Conservation (phyloP, 805 yeast species). For the Dipodascus geniculatus region DNA sequence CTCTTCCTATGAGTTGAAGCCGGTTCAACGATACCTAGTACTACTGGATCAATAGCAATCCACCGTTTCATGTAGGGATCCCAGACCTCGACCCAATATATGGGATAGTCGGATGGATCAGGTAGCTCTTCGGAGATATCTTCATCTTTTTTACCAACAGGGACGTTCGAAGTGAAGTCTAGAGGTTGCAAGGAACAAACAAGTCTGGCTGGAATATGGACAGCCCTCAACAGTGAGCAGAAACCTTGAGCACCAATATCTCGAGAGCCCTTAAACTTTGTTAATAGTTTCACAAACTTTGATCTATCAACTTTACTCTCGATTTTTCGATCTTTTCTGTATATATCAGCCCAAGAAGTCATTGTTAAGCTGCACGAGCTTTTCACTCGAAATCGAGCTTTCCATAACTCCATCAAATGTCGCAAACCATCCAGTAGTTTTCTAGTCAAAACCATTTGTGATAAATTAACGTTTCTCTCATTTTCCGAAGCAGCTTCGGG, state of each 20-base stretch:
- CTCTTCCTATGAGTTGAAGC: constrained; percentile 36
- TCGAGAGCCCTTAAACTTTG: constrained; percentile 49
- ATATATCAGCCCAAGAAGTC: constrained; percentile 39
- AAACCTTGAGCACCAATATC: constrained; percentile 85
- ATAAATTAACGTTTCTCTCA: constrained; percentile 22
- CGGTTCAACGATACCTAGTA: constrained; percentile 49
- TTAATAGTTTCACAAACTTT: constrained; percentile 34
- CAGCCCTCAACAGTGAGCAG: constrained; percentile 58
- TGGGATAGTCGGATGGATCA: constrained; percentile 37
- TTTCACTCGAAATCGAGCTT: constrained; percentile 36
- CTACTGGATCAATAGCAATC: constrained; percentile 79
- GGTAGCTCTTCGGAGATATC: background rate
- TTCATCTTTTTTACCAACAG: constrained; percentile 11
- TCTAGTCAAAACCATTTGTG: constrained; percentile 43
- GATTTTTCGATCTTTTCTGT: constrained; percentile 13
- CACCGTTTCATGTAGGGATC: constrained; percentile 58
- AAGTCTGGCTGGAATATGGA: constrained; percentile 61
- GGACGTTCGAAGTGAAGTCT: constrained; percentile 44
- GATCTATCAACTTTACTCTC: constrained; percentile 23
- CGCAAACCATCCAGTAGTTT: constrained; percentile 68
- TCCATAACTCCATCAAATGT: constrained; percentile 54
- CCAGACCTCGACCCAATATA: constrained; percentile 95
- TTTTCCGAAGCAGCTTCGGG: constrained; percentile 27
- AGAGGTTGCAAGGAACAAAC: constrained; percentile 85
- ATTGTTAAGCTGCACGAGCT: constrained; percentile 29